A percentile compares a stretch with the other conserved stretches of the same genome.
These are phyloP conservation scores for Ogataea glucozyma DNA, from an alignment of 805 yeast species.

Conservation along the genomic window DNA sequence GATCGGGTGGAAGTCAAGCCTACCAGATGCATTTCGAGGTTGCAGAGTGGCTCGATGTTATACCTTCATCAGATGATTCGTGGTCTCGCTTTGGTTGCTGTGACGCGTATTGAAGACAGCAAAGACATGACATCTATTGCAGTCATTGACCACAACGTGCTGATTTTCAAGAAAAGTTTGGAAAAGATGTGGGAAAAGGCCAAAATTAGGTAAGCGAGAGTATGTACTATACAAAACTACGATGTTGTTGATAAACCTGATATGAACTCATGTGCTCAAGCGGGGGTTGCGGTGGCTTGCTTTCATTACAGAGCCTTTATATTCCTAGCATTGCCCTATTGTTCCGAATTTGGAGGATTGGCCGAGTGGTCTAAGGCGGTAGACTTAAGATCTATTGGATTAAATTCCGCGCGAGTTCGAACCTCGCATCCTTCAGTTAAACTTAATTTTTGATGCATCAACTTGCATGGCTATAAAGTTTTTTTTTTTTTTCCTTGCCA, in stretches of 20 bases:
- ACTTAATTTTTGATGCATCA: background rate
- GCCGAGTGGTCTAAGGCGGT: constrained; percentile 42
- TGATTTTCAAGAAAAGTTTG: constrained; percentile 72
- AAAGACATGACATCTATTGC: constrained; percentile 52
- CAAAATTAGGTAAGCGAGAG: constrained; percentile 20
- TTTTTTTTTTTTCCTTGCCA: constrained; percentile 1
- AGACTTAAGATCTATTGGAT: constrained; percentile 40
- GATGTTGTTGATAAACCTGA: too few relatives aligned
- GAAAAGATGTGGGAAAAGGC: constrained; percentile 68
- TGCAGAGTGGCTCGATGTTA: constrained; percentile 81
- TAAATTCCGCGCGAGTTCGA: constrained; percentile 40
- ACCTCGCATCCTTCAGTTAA: constrained; percentile 38
- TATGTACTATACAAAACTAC: too few relatives aligned
- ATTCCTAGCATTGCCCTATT: background rate
- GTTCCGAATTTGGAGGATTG: constrained; percentile 33
- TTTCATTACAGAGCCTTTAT: too few relatives aligned
- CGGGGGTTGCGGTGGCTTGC: too few relatives aligned
- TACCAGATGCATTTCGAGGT: constrained; percentile 61
- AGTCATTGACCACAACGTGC: constrained; percentile 86
- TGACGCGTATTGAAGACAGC: constrained; percentile 67
- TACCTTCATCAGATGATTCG: constrained; percentile 90
- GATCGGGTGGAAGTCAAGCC: constrained; percentile 21
- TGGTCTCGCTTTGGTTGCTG: constrained; percentile 87
- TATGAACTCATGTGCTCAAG: too few relatives aligned
- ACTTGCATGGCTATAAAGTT: background rate